Percentiles rank a stretch among this genome's conserved stretches.
Evolutionary conservation across 139 green algal genomes (phyloP).

Genomic region (Coccomyxa sp.): DNA sequence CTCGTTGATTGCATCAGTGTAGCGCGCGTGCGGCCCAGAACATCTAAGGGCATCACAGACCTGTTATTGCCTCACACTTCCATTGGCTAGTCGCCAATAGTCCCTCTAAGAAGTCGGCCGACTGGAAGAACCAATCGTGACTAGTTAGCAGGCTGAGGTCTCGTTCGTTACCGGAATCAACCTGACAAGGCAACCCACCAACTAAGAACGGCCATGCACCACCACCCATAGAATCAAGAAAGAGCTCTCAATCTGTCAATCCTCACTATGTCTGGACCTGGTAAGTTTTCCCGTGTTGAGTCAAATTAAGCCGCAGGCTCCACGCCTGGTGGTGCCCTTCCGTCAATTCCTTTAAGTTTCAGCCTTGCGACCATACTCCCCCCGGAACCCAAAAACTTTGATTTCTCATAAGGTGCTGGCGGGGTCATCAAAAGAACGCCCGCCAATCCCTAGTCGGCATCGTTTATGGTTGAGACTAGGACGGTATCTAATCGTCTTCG

Average conservation of each 20-base stretch:
- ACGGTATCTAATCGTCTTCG: constrained; percentile 99
- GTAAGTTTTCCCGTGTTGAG: constrained; percentile 94
- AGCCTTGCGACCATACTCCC: constrained; percentile 95
- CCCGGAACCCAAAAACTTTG: constrained; percentile 97
- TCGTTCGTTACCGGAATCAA: constrained; percentile 98
- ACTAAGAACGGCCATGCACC: constrained; percentile 74
- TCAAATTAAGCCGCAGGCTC: constrained; percentile 96
- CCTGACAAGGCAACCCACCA: constrained; percentile 94
- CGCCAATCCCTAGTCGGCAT: constrained; percentile 98
- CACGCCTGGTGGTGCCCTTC: constrained; percentile 93
- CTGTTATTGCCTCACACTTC: constrained; percentile 99
- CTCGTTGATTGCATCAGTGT: constrained; percentile 97
- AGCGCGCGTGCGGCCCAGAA: constrained; percentile 98
- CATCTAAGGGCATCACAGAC: constrained; percentile 99
- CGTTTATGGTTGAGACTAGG: constrained; percentile 99
- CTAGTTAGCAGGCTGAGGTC: constrained; percentile 97
- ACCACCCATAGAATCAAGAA: constrained; percentile 92
- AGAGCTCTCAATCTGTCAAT: constrained; percentile 95
- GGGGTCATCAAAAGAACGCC: constrained; percentile 94
- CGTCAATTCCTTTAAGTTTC: constrained; percentile 97
- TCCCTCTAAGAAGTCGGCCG: constrained; percentile 92
- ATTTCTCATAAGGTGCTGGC: constrained; percentile 99
- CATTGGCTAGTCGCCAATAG: constrained; percentile 90
- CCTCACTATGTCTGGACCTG: constrained; percentile 93
- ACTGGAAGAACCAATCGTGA: constrained; percentile 53